Evolutionary conservation across 2,329 filamentous ascomycete species (phyloP).

Genomic region (Fusarium zealandicum): DNA sequence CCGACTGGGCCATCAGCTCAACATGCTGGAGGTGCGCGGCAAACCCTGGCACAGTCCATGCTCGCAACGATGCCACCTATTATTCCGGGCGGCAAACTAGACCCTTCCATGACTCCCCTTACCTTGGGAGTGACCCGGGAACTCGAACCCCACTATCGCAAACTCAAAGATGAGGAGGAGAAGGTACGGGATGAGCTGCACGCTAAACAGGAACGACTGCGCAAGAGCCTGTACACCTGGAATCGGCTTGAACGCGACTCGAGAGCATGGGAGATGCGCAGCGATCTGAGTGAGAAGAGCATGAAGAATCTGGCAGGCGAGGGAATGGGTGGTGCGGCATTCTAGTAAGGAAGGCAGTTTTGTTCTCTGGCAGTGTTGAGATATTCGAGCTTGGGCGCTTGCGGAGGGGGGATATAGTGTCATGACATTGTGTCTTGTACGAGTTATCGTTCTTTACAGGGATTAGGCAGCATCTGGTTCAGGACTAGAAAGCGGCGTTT

Average conservation of each 20-base stretch:
- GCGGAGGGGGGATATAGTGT: constrained; percentile 1
- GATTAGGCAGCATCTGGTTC: constrained; percentile 1
- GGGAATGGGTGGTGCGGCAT: constrained; percentile 62
- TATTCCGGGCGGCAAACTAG: constrained; percentile 62
- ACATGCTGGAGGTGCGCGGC: constrained; percentile 48
- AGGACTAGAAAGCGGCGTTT: constrained; percentile 9
- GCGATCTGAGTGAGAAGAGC: constrained; percentile 63
- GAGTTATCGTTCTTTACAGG: constrained; percentile 4
- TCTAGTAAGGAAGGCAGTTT: constrained; percentile 45
- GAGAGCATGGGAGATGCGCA: constrained; percentile 61
- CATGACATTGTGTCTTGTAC: constrained; percentile 11
- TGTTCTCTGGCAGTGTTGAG: background rate
- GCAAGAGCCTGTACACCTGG: constrained; percentile 61
- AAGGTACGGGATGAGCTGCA: constrained; percentile 61
- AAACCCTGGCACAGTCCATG: constrained; percentile 60
- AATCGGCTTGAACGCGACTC: constrained; percentile 63
- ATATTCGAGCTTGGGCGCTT: constrained; percentile 14
- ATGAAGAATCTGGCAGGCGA: constrained; percentile 65
- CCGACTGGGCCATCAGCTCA: constrained; percentile 62
- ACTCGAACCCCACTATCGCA: constrained; percentile 60
- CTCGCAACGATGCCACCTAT: constrained; percentile 59
- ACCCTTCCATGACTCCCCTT: constrained; percentile 54
- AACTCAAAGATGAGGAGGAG: constrained; percentile 65
- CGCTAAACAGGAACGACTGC: constrained; percentile 61
- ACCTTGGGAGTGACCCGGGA: constrained; percentile 59